Evolutionary conservation across 169 alveolate genomes (phyloP).

Genomic region (Fabrea salina): DNA sequence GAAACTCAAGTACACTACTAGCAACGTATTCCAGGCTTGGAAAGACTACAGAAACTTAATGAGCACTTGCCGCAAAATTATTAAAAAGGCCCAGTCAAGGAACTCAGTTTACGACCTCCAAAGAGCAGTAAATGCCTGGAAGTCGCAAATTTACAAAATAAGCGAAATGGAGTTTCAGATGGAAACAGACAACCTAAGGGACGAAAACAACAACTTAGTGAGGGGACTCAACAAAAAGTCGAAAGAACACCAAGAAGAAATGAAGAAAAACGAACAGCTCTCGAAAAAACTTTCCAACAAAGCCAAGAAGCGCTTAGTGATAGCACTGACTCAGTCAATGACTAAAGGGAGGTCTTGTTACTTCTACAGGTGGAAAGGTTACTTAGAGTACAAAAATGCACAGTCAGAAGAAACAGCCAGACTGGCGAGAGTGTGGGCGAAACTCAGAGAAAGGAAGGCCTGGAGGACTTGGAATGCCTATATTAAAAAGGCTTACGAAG

Average conservation of each 20-base stretch:
- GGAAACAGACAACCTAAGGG: neutral
- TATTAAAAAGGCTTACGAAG: neutral
- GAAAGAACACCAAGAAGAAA: neutral
- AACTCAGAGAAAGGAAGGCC: neutral
- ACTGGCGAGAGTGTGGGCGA: neutral
- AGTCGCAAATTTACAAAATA: neutral
- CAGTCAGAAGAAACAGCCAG: neutral
- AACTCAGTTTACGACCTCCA: too few relatives aligned
- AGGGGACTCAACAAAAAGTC: neutral
- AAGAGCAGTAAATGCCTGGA: too few relatives aligned
- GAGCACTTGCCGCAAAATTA: neutral
- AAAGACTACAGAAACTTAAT: neutral
- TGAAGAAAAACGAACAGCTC: neutral
- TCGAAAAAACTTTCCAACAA: neutral
- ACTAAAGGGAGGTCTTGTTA: neutral
- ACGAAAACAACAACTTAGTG: neutral
- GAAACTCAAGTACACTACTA: neutral
- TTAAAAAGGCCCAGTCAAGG: neutral
- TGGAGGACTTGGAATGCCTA: slow-evolving; percentile 16
- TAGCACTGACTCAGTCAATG: slow-evolving; percentile 18
- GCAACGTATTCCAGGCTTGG: slow-evolving; percentile 10
- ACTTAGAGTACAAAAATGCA: neutral
- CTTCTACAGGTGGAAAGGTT: neutral
- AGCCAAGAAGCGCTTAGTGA: neutral
- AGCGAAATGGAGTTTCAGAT: neutral